Conservation (phyloP, 352 stramenopile genomes). For the Pythium oligandrum region DNA sequence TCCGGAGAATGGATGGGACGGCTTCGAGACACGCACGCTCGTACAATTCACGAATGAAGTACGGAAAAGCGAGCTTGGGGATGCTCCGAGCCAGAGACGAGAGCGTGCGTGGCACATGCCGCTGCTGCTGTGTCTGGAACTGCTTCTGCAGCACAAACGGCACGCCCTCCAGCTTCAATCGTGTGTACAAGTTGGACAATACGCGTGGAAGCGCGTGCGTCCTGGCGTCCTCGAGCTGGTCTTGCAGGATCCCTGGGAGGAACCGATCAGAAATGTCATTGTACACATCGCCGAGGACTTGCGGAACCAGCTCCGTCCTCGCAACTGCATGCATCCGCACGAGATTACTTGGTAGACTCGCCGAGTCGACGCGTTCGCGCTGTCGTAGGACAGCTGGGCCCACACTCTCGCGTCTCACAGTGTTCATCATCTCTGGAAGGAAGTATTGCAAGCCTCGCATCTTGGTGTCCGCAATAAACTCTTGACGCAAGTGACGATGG, state of each 20-base stretch:
- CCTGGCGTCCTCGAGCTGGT: slow-evolving; percentile 18
- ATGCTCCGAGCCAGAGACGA: slow-evolving; percentile 38
- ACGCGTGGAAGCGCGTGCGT: slow-evolving; percentile 47
- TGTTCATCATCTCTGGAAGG: slow-evolving; percentile 27
- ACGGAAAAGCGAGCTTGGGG: slow-evolving; percentile 49
- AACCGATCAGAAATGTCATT: slow-evolving; percentile 56
- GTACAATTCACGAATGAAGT: slow-evolving; percentile 53
- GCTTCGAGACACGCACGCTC: slow-evolving; percentile 54
- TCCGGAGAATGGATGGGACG: slow-evolving; percentile 46
- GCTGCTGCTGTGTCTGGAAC: slow-evolving; percentile 27
- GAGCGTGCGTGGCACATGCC: slow-evolving; percentile 47
- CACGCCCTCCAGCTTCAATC: slow-evolving; percentile 48
- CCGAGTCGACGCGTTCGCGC: slow-evolving; percentile 32
- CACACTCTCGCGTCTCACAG: slow-evolving; percentile 32
- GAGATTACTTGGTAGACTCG: slow-evolving; percentile 38
- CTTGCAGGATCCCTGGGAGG: slow-evolving; percentile 35
- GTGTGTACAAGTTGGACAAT: slow-evolving; percentile 36
- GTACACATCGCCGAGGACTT: slow-evolving; percentile 54
- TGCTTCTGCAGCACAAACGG: slow-evolving; percentile 41
- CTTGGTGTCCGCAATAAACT: slow-evolving; percentile 63
- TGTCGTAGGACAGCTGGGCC: slow-evolving; percentile 34
- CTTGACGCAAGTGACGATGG: slow-evolving; percentile 25
- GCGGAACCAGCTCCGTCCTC: slow-evolving; percentile 51
- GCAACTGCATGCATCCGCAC: slow-evolving; percentile 43
- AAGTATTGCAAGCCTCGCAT: slow-evolving; percentile 41